Evolutionary conservation across 2,329 filamentous ascomycete genomes (phyloP), one percentile per base, ranked within the genome.

Genomic region (Colletotrichum simmondsii): DNA sequence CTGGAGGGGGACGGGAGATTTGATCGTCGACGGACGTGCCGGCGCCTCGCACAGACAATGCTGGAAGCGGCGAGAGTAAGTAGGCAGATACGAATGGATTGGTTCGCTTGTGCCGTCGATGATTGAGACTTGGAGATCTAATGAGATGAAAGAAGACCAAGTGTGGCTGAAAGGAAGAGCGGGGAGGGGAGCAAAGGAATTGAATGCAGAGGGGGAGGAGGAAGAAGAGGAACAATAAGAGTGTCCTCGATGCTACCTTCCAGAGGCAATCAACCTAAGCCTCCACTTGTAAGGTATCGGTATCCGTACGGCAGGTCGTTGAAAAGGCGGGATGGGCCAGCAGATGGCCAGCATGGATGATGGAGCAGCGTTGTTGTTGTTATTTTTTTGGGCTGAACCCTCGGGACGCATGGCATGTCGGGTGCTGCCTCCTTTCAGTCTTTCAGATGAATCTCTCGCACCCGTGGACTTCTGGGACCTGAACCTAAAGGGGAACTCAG

Each of bases 371-470:
- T 64, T 53, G 53, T 64, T 69, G 28, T 71, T 53, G 54, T 56
- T 61, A 3, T 22, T 58, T 68, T 42, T 63, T 58, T 69, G 30
- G 57, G 58, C 52, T 49, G 58, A 68, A 68, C 37, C 69, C 65
- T 62, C 57, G 64, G 64, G 68, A 68, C 46, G 37, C 61, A 63
- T 63, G 46, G 61, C 28, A 35, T 57, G 70, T 59, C 66, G 66
- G 66, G 66, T 37, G 56, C 46, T 70, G 66, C 66, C 66, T 72
- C 70, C 60, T 72, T 72, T 72, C 70, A 72, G 61, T 61, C 60
- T 69, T 72, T 72, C 70, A 65, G 60, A 60, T 37, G 70, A 72
- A 65, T 65, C 46, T 65, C 46, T 60, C 56, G 42, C 42, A 24
- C 46, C 66, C 56, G 60, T 42, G 37, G 32, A 12, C 37, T 6